phyloP scores from a whole-genome alignment of 345 rosid species.

The Camelina hispida region DNA sequence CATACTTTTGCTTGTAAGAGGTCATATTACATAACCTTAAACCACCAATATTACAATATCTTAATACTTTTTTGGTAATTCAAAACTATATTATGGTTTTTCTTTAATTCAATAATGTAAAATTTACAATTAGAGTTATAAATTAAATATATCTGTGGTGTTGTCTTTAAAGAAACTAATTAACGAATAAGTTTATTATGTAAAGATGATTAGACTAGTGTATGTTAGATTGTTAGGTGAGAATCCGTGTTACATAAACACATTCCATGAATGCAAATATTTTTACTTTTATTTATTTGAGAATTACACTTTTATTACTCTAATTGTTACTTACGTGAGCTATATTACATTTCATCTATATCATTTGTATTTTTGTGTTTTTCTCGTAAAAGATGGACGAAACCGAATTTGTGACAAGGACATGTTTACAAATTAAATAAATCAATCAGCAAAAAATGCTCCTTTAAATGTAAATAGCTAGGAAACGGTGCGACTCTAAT shows the following conservation, averaged over 20 bases:
- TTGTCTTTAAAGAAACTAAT: too few species aligned
- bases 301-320: constrained; percentile 11
- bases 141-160: too few species aligned
- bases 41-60: too few species aligned
- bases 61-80: too few species aligned
- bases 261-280: neutral
- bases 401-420: neutral
- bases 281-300: neutral
- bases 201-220: neutral
- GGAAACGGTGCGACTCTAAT: constrained; percentile 15
- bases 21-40: too few species aligned
- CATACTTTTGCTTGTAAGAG: too few species aligned
- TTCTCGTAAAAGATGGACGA: neutral
- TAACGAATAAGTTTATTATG: neutral
- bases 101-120: too few species aligned
- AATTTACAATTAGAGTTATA: too few species aligned
- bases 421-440: neutral
- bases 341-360: neutral
- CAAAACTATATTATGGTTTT: too few species aligned
- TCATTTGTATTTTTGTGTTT: neutral
- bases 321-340: constrained; percentile 14
- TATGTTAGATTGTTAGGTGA: neutral
- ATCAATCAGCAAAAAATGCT: constrained; percentile 19
- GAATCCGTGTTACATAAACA: constrained; percentile 6
- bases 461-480: neutral